phyloP scores from a whole-genome alignment of 2,329 filamentous ascomycete genomes.

The Ascochyta koolunga region DNA sequence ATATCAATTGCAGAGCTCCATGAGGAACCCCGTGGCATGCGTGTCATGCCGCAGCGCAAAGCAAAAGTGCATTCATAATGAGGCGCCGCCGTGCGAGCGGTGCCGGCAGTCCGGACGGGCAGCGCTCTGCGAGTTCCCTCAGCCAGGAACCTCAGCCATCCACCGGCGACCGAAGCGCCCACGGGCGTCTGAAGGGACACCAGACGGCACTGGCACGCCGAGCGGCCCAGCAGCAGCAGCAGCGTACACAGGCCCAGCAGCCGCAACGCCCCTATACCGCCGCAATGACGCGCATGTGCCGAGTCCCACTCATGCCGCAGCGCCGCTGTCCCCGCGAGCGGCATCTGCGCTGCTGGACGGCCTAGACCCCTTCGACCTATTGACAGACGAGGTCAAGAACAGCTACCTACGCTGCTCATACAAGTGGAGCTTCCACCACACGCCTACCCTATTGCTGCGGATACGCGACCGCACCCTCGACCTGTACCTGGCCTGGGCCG shows the following conservation, averaged over 20 bases:
- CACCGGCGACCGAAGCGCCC: slow-evolving; percentile 48
- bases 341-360: slow-evolving; percentile 39
- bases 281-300: slow-evolving; percentile 33
- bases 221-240: slow-evolving; percentile 11
- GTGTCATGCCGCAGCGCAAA: slow-evolving; percentile 48
- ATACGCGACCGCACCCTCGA: slow-evolving; percentile 49
- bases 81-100: slow-evolving; percentile 48
- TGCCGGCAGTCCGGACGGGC: slow-evolving; percentile 44
- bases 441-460: slow-evolving; percentile 46
- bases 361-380: slow-evolving; percentile 47
- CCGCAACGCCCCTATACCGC: slow-evolving; percentile 18
- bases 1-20: slow-evolving; percentile 8
- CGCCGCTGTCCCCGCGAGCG: slow-evolving; percentile 30
- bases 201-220: slow-evolving; percentile 22
- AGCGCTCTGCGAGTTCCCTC: slow-evolving; percentile 44
- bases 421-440: slow-evolving; percentile 53
- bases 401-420: slow-evolving; percentile 49
- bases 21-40: slow-evolving; percentile 50
- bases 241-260: slow-evolving; percentile 8
- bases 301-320: slow-evolving; percentile 33
- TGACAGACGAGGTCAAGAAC: slow-evolving; percentile 52
- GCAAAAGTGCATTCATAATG: slow-evolving; percentile 49
- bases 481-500: slow-evolving; percentile 50
- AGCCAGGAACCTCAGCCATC: slow-evolving; percentile 46
- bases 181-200: slow-evolving; percentile 32